Evolutionary conservation across 768 basidiomycete species (phyloP), one percentile per base, ranked within the genome.

Genomic region (Hypholoma fasciculare): DNA sequence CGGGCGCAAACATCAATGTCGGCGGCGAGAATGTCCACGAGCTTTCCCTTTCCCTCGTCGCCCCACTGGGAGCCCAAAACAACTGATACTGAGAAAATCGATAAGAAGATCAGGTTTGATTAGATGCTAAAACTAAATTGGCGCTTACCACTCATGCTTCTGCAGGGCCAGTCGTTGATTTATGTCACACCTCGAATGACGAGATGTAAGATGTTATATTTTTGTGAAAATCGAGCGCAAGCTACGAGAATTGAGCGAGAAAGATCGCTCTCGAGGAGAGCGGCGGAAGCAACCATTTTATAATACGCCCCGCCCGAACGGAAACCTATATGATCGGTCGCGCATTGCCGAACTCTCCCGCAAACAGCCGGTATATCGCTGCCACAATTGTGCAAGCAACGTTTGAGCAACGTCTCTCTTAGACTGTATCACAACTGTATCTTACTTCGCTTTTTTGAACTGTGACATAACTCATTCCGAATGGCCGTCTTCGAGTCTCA

Each of bases 11-110:
- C 72, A 72, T 99, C 97, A 58, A 84, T 81, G 43, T 96, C 84
- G 13, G 90, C 92, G 39, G 95, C 84, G 63, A 99, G 83, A 69
- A 99, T 94, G 72, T 99, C 97, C 58, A 97, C 97, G 56, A 99
- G 86, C 77, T 99, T 98, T 14, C 94, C 94, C 73, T 93, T 92
- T 63, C 93, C 92, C 72, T 94, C 93, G 70, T 95, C 93, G 47
- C 93, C 93, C 93, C 93, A 96, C 68, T 96, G 93, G 37, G 91
- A 76, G 38, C 93, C 93, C 50, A 96, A 82, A 57, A 96, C 91
- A 63, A 90, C 90, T 52, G 87, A 86, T 42, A 78, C 80, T 78
- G 52, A 11, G 52, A 46, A 17, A 44, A 49, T 57, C 44, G 58
- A 57, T 52, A 49, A 54, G 38, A 49, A 64, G 56, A 60, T 63